Percentiles rank a stretch among this genome's conserved stretches.
phyloP scores from a whole-genome alignment of 768 basidiomycete genomes.

The Trametes elegans region DNA sequence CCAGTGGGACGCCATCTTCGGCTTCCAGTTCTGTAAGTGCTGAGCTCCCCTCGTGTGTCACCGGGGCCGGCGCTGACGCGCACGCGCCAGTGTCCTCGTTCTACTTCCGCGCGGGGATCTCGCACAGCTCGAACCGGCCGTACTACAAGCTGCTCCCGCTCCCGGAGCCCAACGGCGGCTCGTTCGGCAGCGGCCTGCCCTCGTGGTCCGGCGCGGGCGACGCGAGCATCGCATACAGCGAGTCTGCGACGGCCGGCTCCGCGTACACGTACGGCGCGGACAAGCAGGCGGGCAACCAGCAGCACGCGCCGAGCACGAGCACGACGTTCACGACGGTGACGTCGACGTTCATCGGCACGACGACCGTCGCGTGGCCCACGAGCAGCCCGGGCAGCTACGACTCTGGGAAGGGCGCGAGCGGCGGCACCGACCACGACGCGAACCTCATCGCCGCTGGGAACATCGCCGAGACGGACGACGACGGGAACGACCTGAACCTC shows the following conservation, averaged over 20 bases:
- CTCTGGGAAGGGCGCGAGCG: background rate
- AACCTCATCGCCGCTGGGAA: slow-evolving; percentile 6
- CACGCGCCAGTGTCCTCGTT: slow-evolving; percentile 4
- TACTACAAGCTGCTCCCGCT: slow-evolving; percentile 15
- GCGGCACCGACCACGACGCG: background rate
- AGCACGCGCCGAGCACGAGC: background rate
- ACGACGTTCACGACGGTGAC: slow-evolving; percentile 5
- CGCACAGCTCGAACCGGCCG: slow-evolving; percentile 2
- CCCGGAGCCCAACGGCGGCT: background rate
- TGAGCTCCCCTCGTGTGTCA: background rate
- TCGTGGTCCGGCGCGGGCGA: slow-evolving; percentile 1
- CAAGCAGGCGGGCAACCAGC: background rate
- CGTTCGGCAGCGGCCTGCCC: background rate
- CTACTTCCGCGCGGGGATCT: slow-evolving; percentile 16
- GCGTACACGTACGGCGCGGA: background rate
- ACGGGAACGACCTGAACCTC: slow-evolving; percentile 12
- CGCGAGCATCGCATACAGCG: slow-evolving; percentile 1
- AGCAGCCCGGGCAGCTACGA: slow-evolving; percentile 1
- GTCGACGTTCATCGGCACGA: slow-evolving; percentile 1
- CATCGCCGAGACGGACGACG: slow-evolving; percentile 9
- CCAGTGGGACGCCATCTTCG: slow-evolving; percentile 7
- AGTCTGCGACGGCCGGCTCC: background rate
- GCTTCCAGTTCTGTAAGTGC: slow-evolving; percentile 16
- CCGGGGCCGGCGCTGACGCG: background rate
- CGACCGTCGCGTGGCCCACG: slow-evolving; percentile 7